Conservation (phyloP, 192 early-diverging fungal species). For the Linnemannia schmuckeri region DNA sequence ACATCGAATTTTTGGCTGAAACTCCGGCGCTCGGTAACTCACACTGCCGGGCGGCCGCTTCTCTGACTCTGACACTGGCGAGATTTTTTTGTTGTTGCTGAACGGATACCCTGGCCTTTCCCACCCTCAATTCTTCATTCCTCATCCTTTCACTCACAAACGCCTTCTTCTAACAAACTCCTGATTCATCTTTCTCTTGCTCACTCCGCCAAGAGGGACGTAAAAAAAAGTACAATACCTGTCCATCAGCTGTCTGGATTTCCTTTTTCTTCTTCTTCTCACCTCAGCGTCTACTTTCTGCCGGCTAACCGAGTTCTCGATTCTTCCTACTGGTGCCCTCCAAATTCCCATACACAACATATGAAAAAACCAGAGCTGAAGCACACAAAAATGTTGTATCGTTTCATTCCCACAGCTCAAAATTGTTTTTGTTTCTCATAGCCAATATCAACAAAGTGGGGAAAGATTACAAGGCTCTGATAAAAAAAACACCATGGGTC, state of each 20-base stretch:
- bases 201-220: neutral
- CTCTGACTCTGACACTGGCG: too few species aligned
- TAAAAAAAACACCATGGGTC: neutral
- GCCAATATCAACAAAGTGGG: neutral
- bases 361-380: too few species aligned
- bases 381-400: neutral
- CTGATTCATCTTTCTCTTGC: neutral
- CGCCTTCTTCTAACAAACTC: neutral
- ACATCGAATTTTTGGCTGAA: neutral
- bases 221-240: neutral
- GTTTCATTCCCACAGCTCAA: neutral
- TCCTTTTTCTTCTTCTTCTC: neutral
- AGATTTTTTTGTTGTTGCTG: neutral
- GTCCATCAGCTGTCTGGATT: conserved; percentile 4
- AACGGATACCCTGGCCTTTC: neutral
- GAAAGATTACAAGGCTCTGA: neutral
- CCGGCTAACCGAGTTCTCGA: neutral
- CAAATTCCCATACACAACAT: neutral
- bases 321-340: neutral
- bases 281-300: neutral
- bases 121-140: neutral
- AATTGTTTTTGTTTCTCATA: neutral
- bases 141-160: neutral
- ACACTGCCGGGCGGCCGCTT: conserved; percentile 5
- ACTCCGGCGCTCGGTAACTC: conserved; percentile 1